Evolutionary conservation across 768 basidiomycete genomes (phyloP).

Genomic region (Panellus pusillus): DNA sequence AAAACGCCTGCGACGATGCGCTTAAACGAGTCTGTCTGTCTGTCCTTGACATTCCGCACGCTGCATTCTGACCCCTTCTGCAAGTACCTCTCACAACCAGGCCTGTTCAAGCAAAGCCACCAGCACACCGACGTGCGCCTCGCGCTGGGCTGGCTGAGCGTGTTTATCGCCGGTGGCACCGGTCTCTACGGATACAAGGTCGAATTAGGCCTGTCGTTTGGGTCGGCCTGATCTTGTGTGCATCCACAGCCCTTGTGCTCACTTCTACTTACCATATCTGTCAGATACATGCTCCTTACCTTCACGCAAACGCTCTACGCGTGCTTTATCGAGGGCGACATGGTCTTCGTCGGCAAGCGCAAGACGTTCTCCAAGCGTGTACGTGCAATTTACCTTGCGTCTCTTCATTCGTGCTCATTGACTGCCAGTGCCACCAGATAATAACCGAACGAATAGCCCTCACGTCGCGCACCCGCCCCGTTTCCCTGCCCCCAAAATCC

Average conservation of each 20-base stretch:
- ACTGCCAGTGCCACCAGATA: slow-evolving; percentile 55
- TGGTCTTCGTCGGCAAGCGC: slow-evolving; percentile 85
- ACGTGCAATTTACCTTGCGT: slow-evolving; percentile 23
- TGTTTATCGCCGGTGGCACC: slow-evolving; percentile 78
- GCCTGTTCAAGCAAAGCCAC: slow-evolving; percentile 84
- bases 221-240: slow-evolving; percentile 76
- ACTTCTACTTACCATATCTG: neutral
- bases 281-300: slow-evolving; percentile 76
- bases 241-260: slow-evolving; percentile 21
- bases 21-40: slow-evolving; percentile 80
- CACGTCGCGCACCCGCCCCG: slow-evolving; percentile 64
- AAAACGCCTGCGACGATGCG: slow-evolving; percentile 83
- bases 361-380: slow-evolving; percentile 89
- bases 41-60: neutral
- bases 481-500: slow-evolving; percentile 34
- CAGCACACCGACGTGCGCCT: slow-evolving; percentile 88
- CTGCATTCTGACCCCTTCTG: neutral
- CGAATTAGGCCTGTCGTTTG: slow-evolving; percentile 87
- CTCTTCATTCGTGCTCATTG: slow-evolving; percentile 29
- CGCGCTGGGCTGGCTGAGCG: slow-evolving; percentile 82
- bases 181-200: slow-evolving; percentile 84
- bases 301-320: slow-evolving; percentile 74
- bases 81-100: slow-evolving; percentile 77
- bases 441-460: slow-evolving; percentile 88
- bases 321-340: slow-evolving; percentile 83